Conservation (phyloP, 116 monocot genomes). For the Iris pallida region DNA sequence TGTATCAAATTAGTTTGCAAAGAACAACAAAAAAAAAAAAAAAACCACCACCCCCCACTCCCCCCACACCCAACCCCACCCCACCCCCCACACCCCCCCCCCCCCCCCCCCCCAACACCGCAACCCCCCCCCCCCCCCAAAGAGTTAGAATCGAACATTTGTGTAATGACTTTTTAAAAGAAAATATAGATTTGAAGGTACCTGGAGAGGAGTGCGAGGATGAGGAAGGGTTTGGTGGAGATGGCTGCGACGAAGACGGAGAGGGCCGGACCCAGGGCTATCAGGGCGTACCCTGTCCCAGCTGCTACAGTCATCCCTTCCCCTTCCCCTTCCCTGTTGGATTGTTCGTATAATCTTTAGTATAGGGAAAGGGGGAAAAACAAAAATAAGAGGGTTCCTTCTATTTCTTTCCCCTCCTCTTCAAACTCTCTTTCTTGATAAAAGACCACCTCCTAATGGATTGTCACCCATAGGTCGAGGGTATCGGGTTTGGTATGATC, state of each 20-base stretch:
- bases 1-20: too few species aligned
- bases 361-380: not conserved
- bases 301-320: conserved; percentile 70
- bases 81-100: too few species aligned
- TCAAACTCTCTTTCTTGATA: not conserved
- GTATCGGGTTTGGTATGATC: too few species aligned
- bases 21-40: too few species aligned
- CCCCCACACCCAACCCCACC: too few species aligned
- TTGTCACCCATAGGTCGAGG: not conserved
- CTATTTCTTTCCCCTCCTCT: not conserved
- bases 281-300: conserved; percentile 78
- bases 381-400: not conserved
- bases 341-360: too few species aligned
- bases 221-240: conserved; percentile 80
- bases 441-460: not conserved
- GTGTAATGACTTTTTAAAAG: too few species aligned
- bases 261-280: conserved; percentile 79
- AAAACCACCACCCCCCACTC: too few species aligned
- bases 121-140: too few species aligned
- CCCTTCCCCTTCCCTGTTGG: conserved; percentile 1
- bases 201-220: conserved; percentile 92
- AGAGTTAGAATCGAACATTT: too few species aligned
- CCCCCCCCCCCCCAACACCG: too few species aligned
- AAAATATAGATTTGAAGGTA: conserved; percentile 3
- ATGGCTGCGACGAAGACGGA: conserved; percentile 83